A percentile compares a stretch with the other conserved stretches of the same genome.
Evolutionary conservation across 352 stramenopile genomes (phyloP).

Genomic region (Aphanomyces cochlioides): DNA sequence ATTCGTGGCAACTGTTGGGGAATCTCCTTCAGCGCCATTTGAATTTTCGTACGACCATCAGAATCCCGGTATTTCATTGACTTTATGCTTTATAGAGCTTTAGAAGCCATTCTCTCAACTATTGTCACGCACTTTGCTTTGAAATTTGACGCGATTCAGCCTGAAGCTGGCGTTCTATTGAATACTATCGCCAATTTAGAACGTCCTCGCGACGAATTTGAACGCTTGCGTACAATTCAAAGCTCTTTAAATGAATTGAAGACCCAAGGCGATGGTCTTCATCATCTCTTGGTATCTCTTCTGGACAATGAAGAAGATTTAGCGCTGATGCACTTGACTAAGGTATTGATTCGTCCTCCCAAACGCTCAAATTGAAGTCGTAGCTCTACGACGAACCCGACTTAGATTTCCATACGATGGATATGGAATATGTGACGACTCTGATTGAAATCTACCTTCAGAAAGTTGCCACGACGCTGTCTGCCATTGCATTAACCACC

Average conservation of each 20-base stretch:
- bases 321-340: conserved; percentile 39
- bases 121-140: conserved; percentile 1
- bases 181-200: conserved; percentile 33
- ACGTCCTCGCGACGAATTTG: conserved; percentile 38
- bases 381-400: neutral
- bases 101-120: conserved; percentile 24
- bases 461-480: conserved; percentile 5
- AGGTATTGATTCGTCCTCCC: conserved; percentile 22
- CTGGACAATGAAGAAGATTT: conserved; percentile 33
- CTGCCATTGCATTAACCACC: neutral
- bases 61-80: neutral
- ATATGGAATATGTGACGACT: conserved; percentile 39
- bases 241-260: conserved; percentile 39
- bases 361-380: conserved; percentile 21
- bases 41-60: conserved; percentile 36
- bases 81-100: conserved; percentile 17
- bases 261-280: conserved; percentile 36
- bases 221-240: conserved; percentile 41
- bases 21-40: conserved; percentile 32
- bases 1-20: conserved; percentile 37
- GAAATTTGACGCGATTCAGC: conserved; percentile 30
- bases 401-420: conserved; percentile 28
- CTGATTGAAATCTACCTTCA: conserved; percentile 41
- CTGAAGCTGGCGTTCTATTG: conserved; percentile 32
- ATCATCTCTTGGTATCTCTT: conserved; percentile 35